Evolutionary conservation across 2,329 filamentous ascomycete genomes (phyloP).

Genomic region (Plectosphaerella sp.): DNA sequence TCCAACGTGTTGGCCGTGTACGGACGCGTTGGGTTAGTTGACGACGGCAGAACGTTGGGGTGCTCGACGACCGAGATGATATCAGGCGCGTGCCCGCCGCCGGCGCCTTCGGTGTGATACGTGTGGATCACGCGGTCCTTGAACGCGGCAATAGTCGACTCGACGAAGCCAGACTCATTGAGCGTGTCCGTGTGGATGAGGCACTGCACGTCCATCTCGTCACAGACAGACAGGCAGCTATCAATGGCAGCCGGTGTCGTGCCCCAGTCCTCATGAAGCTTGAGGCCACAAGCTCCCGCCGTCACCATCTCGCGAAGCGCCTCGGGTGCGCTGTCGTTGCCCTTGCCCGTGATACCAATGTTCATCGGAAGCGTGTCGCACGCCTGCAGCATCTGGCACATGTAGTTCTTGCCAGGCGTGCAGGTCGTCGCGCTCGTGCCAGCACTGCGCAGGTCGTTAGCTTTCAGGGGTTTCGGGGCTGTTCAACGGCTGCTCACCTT

Average conservation of each 20-base stretch:
- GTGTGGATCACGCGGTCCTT: slow-evolving; percentile 88
- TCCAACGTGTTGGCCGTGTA: slow-evolving; percentile 91
- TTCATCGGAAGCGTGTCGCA: slow-evolving; percentile 80
- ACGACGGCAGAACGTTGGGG: slow-evolving; percentile 81
- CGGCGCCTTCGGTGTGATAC: slow-evolving; percentile 94
- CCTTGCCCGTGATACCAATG: slow-evolving; percentile 87
- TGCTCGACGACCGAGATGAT: slow-evolving; percentile 93
- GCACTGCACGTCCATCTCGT: slow-evolving; percentile 87
- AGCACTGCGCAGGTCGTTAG: slow-evolving; percentile 48
- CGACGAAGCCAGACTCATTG: slow-evolving; percentile 96
- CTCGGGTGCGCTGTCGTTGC: slow-evolving; percentile 71
- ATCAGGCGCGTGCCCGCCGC: slow-evolving; percentile 90
- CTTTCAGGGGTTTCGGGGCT: not conserved
- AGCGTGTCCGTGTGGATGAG: slow-evolving; percentile 94
- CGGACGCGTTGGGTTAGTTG: slow-evolving; percentile 87
- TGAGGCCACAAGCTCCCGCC: slow-evolving; percentile 85
- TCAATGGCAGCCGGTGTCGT: slow-evolving; percentile 89
- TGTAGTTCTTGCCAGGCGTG: slow-evolving; percentile 79
- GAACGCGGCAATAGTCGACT: slow-evolving; percentile 82
- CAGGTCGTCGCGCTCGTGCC: slow-evolving; percentile 91
- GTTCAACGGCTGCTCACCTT: slow-evolving; percentile 44
- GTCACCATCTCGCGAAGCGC: slow-evolving; percentile 75
- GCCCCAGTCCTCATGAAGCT: slow-evolving; percentile 96
- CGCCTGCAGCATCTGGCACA: slow-evolving; percentile 86
- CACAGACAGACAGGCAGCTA: slow-evolving; percentile 77